A percentile compares a stretch with the other conserved stretches of the same genome.
These are phyloP conservation scores for Botrytis deweyae DNA, from an alignment of 2,329 filamentous ascomycete species.

Conservation along the genomic window DNA sequence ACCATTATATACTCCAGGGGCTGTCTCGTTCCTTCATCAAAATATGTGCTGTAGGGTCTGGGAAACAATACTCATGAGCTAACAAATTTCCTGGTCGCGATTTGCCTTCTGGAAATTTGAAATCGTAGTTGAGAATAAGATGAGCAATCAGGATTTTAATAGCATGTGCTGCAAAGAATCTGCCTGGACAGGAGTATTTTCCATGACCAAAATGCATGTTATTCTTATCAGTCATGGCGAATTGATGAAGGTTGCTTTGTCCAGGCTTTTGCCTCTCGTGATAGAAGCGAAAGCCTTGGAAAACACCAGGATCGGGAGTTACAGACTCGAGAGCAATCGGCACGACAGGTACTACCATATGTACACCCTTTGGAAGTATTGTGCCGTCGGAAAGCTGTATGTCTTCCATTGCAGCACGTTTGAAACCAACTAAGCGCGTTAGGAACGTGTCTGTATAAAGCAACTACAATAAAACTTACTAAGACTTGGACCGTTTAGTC, in stretches of 20 bases:
- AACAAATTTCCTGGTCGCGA: constrained; percentile 56
- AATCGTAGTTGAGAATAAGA: constrained; percentile 39
- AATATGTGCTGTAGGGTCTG: constrained; percentile 24
- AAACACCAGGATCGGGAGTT: constrained; percentile 12
- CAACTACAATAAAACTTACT: constrained; percentile 29
- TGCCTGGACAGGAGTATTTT: constrained; percentile 44
- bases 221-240: constrained; percentile 38
- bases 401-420: constrained; percentile 25
- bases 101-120: constrained; percentile 58
- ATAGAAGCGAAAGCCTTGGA: constrained; percentile 23
- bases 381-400: constrained; percentile 39
- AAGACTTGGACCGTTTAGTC: constrained; percentile 40
- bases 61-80: constrained; percentile 7
- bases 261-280: constrained; percentile 7
- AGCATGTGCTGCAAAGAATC: constrained; percentile 43
- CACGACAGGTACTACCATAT: constrained; percentile 29
- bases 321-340: constrained; percentile 12
- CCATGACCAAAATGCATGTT: constrained; percentile 43
- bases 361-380: constrained; percentile 35
- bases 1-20: neutral
- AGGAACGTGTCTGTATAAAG: neutral
- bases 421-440: constrained; percentile 18
- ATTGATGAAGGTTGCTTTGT: constrained; percentile 29
- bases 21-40: neutral
- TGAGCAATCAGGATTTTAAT: constrained; percentile 48